Base-by-base conservation (phyloP, 1,139 yeast genomes). In the Eremothecium gossypii region DNA sequence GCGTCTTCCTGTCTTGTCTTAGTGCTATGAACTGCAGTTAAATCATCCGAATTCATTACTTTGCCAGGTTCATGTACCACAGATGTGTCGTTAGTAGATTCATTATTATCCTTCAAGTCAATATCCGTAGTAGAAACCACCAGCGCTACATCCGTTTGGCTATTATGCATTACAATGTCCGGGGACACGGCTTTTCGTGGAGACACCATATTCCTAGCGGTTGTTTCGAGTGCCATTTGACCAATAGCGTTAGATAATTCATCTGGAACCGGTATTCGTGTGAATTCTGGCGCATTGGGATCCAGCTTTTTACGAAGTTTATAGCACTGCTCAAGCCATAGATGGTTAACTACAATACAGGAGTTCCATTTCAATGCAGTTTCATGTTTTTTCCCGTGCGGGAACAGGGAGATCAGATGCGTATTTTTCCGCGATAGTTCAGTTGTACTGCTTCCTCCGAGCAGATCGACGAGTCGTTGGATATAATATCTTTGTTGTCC, bases 401-500 rank as follows among this genome's bases (percentile, higher is more conserved):
- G 73, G 33, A 70, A 70, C 0, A 87, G 83, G 3, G 86, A 77
- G 10, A 91, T 71, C 38, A 91, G 66, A 58, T 78, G 85, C 3
- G 94, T 82, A 49, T 84, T 83, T 8, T 71, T 73, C 40, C 71
- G 72, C 6, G 79, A 76, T 44, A 91, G 67, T 2, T 82, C 77
- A 33, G 80, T 76, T 1, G 95, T 81, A 58, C 82, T 86, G 1
- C 63, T 66, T 0, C 91, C 97, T 0, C 97, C 97, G 53, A 85
- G 60, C 0, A 80, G 69, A 11, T 70, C 67, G 7, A 83, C 74
- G n/a, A 91, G 66, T 40, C 70, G 70, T 38, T 79, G 76, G 30
- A 91, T 64, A 53, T 85, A 89, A 14, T 68, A 64, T 34, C 98
- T 68, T 0, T 95, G 83, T 52, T 83, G 93, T 0, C 96, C 96